phyloP scores from a whole-genome alignment of 106 monocot species.

The Acorus gramineus region DNA sequence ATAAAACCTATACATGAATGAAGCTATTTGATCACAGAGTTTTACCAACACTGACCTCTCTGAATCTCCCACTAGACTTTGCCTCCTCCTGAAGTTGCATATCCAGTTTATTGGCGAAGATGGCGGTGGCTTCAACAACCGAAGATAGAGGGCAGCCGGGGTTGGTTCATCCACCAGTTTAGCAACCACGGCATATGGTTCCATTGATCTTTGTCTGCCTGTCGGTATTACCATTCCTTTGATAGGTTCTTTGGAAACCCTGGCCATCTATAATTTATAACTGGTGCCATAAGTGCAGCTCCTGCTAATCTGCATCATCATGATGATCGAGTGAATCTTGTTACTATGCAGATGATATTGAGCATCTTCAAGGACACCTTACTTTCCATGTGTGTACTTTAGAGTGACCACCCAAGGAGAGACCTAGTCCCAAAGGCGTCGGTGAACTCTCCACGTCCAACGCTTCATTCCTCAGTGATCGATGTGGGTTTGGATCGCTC shows the following conservation, averaged over 20 bases:
- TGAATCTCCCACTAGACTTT: slow-evolving; percentile 10
- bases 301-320: slow-evolving; percentile 41
- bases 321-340: not conserved
- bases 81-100: slow-evolving; percentile 10
- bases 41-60: slow-evolving; percentile 18
- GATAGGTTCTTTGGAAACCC: slow-evolving; percentile 35
- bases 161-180: slow-evolving; percentile 69
- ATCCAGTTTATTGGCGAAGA: slow-evolving; percentile 42
- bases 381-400: slow-evolving; percentile 68
- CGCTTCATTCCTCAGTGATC: slow-evolving; percentile 47
- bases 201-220: slow-evolving; percentile 55
- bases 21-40: not conserved
- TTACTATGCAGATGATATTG: no score
- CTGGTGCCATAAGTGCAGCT: slow-evolving; percentile 48
- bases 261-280: slow-evolving; percentile 64
- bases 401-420: slow-evolving; percentile 55
- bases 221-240: slow-evolving; percentile 22
- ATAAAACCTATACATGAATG: no score
- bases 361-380: not conserved
- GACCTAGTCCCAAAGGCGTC: slow-evolving; percentile 44
- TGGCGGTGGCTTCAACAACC: slow-evolving; percentile 30
- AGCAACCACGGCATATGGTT: slow-evolving; percentile 62
- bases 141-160: slow-evolving; percentile 59
- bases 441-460: slow-evolving; percentile 55
- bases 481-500: slow-evolving; percentile 63